These are phyloP conservation scores for Grosmannia clavigera DNA, from an alignment of 2,329 filamentous ascomycete species.

Conservation along the genomic window DNA sequence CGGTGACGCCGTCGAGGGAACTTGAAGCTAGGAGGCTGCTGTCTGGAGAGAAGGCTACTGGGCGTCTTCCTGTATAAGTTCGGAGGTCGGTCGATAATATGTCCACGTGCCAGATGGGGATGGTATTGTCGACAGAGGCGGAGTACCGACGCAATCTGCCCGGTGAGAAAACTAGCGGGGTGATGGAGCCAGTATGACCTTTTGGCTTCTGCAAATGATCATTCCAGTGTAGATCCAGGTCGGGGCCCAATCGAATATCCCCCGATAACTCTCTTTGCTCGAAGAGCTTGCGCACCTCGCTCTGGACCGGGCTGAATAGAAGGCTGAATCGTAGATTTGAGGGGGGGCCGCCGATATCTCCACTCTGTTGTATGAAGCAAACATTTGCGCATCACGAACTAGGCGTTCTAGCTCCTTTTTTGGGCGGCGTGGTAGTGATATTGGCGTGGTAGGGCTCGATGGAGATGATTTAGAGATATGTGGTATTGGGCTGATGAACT, in stretches of 20 bases:
- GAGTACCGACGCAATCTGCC: background rate
- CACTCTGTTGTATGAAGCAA: slow-evolving; percentile 15
- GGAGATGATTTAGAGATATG: no score
- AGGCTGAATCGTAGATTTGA: slow-evolving; percentile 23
- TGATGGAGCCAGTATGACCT: background rate
- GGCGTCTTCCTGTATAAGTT: no score
- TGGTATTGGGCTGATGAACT: background rate
- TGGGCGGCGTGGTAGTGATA: background rate
- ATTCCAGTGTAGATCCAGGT: slow-evolving; percentile 2
- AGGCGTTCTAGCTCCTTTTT: slow-evolving; percentile 3
- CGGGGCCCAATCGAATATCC: slow-evolving; percentile 9
- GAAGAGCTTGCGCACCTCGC: slow-evolving; percentile 12
- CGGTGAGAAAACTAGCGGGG: background rate
- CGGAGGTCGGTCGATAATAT: background rate
- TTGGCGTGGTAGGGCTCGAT: background rate
- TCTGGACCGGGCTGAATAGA: slow-evolving; percentile 19
- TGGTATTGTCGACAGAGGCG: background rate
- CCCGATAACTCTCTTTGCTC: slow-evolving; percentile 7
- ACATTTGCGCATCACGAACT: slow-evolving; percentile 19
- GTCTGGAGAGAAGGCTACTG: background rate
- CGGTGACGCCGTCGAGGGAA: background rate
- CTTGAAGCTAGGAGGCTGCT: background rate
- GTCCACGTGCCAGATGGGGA: background rate
- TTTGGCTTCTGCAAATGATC: slow-evolving; percentile 1
- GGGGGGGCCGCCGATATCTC: slow-evolving; percentile 2